Percentiles rank a stretch among this genome's conserved stretches.
phyloP scores from a whole-genome alignment of 169 alveolate species.

The Cryptosporidium felis region DNA sequence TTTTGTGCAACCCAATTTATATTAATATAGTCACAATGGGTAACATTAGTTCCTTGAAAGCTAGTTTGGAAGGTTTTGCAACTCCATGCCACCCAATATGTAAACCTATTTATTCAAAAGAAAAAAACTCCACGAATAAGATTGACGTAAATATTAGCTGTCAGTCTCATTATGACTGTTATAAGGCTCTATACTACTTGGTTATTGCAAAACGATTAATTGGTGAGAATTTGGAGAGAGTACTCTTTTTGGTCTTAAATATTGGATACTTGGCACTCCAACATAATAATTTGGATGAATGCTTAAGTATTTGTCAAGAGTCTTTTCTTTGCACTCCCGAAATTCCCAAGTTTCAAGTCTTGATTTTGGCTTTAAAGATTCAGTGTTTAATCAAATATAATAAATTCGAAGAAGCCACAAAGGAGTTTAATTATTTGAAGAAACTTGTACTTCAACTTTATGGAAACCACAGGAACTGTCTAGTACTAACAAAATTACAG shows the following conservation, averaged over 20 bases:
- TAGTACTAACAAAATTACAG: constrained; percentile 33
- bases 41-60: constrained; percentile 34
- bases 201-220: constrained; percentile 1
- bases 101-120: constrained; percentile 15
- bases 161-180: constrained; percentile 38
- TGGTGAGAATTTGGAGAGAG: constrained; percentile 48
- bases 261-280: constrained; percentile 55
- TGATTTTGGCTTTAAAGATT: constrained; percentile 15
- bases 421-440: constrained; percentile 31
- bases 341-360: constrained; percentile 48
- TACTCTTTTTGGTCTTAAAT: constrained; percentile 15
- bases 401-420: constrained; percentile 54
- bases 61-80: constrained; percentile 66
- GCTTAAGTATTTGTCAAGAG: constrained; percentile 59
- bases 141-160: constrained; percentile 12
- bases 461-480: constrained; percentile 40
- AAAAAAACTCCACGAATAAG: not conserved
- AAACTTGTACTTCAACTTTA: constrained; percentile 37
- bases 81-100: constrained; percentile 68
- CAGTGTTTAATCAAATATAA: constrained; percentile 43
- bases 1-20: constrained; percentile 49
- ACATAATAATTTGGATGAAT: constrained; percentile 61
- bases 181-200: constrained; percentile 22
- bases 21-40: constrained; percentile 57
- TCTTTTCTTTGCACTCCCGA: constrained; percentile 41